Conservation (phyloP, 2,329 filamentous ascomycete species). For the Neoscytalidium dimidiatum region DNA sequence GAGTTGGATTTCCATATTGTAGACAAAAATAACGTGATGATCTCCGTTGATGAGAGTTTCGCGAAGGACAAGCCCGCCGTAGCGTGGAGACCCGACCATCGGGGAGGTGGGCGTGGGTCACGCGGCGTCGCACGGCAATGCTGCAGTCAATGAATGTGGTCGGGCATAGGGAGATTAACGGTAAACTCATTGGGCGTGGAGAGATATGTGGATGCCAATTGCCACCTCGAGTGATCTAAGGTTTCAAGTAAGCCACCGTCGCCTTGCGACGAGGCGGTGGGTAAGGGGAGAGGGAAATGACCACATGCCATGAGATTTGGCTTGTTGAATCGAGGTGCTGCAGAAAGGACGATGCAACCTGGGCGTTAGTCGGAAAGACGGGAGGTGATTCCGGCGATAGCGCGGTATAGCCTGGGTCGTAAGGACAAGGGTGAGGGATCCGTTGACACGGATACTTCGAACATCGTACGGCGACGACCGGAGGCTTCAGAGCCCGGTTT, state of each 20-base stretch:
- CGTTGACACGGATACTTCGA: background rate
- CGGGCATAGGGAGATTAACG: background rate
- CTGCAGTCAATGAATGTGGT: background rate
- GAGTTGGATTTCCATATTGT: background rate
- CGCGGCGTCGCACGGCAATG: background rate
- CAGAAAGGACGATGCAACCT: background rate
- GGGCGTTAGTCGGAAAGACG: slow-evolving; percentile 9
- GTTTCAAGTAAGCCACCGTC: background rate
- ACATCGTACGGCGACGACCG: slow-evolving; percentile 1
- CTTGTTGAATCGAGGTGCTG: background rate
- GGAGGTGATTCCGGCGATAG: slow-evolving; percentile 1
- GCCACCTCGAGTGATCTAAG: background rate
- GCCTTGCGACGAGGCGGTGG: background rate
- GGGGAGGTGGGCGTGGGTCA: background rate
- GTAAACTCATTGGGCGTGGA: background rate
- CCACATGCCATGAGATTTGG: background rate
- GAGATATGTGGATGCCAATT: background rate
- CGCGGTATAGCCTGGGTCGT: background rate
- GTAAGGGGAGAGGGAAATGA: background rate
- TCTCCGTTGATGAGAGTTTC: background rate
- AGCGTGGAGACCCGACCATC: background rate
- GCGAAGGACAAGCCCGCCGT: background rate
- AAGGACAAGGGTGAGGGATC: background rate
- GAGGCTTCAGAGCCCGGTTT: background rate
- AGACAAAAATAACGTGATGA: background rate